Evolutionary conservation across 1,139 yeast species (phyloP).

Genomic region (Candida sojae): DNA sequence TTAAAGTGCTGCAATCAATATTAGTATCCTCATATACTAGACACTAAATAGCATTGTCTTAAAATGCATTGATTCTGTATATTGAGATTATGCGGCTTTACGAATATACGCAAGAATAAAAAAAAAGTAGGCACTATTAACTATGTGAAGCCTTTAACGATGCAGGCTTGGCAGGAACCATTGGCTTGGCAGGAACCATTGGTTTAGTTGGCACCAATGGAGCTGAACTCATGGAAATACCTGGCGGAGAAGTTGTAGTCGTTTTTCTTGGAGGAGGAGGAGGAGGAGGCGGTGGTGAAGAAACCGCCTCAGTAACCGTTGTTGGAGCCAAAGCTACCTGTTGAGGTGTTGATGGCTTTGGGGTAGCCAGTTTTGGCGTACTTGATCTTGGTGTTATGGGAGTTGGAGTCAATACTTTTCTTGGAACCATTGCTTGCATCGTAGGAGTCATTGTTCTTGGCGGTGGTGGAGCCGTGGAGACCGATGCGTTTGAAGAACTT

Average conservation of each 20-base stretch:
- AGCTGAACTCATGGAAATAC: conserved; percentile 31
- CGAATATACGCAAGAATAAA: too few species aligned
- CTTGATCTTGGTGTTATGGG: conserved; percentile 18
- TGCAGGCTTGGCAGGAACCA: conserved; percentile 40
- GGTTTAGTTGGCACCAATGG: conserved; percentile 44
- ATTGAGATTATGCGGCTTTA: too few species aligned
- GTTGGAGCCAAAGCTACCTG: too few species aligned
- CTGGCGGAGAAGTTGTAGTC: conserved; percentile 24
- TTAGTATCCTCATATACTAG: too few species aligned
- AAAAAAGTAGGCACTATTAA: not conserved
- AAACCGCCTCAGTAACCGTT: too few species aligned
- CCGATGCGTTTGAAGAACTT: not conserved
- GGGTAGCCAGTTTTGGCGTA: conserved; percentile 22
- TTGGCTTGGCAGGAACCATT: conserved; percentile 38
- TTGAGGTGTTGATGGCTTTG: not conserved
- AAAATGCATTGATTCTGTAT: too few species aligned
- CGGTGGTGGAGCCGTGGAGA: not conserved
- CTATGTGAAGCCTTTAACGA: conserved; percentile 17
- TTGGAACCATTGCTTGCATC: not conserved
- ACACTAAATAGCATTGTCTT: too few species aligned
- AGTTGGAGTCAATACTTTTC: conserved; percentile 15
- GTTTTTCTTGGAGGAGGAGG: not conserved
- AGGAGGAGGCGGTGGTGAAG: not conserved
- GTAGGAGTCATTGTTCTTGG: not conserved
- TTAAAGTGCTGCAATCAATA: too few species aligned